Evolutionary conservation across 345 rosid species (phyloP).

Genomic region (Diplotaxis tenuifolia): DNA sequence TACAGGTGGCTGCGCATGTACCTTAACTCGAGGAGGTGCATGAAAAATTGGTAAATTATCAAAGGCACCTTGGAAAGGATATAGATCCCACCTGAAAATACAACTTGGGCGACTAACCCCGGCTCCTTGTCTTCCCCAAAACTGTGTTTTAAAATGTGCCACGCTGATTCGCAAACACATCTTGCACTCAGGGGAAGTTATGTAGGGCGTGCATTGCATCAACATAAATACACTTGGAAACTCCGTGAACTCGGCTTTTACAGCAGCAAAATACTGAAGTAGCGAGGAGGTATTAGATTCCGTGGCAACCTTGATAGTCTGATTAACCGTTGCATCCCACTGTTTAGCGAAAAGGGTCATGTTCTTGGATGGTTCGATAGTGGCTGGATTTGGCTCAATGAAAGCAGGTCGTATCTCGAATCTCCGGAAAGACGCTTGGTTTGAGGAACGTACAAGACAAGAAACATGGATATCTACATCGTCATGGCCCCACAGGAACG

Average conservation of each 20-base stretch:
- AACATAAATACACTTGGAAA: constrained; percentile 1
- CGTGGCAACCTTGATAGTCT: not conserved
- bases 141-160: not conserved
- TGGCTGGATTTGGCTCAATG: not conserved
- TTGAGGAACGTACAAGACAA: constrained; percentile 14
- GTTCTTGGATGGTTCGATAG: not conserved
- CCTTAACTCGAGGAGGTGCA: not conserved
- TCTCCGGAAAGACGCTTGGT: not conserved
- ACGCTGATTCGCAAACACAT: not conserved
- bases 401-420: not conserved
- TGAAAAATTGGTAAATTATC: not conserved
- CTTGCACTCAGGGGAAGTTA: not conserved
- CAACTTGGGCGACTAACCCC: not conserved
- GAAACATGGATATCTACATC: not conserved
- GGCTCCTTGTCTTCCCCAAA: not conserved
- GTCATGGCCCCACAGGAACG: not conserved
- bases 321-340: constrained; percentile 2
- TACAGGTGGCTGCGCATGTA: not conserved
- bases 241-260: not conserved
- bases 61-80: not conserved
- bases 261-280: not conserved
- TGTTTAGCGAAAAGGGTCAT: not conserved
- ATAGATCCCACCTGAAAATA: constrained; percentile 10
- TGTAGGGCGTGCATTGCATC: constrained; percentile 14
- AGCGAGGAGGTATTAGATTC: not conserved